Evolutionary conservation across 306 rosid species (phyloP).

Genomic region (Lathyrus oleraceus): DNA sequence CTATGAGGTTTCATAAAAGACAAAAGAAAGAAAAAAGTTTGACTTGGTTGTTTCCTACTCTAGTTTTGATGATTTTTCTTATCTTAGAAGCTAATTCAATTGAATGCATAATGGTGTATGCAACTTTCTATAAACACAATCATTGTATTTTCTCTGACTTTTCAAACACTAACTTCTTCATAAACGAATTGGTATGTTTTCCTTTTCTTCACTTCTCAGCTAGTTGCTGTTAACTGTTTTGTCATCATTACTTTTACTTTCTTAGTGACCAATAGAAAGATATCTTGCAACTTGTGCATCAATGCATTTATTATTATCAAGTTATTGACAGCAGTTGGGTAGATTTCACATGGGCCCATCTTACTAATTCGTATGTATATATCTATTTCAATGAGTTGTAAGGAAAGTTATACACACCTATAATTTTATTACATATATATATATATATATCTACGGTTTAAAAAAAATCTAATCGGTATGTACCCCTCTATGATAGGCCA

Average conservation of each 20-base stretch:
- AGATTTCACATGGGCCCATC: slow-evolving; percentile 34
- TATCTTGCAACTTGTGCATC: slow-evolving; percentile 25
- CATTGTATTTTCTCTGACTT: slow-evolving; percentile 15
- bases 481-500: too few species aligned
- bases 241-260: slow-evolving; percentile 26
- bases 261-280: slow-evolving; percentile 28
- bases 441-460: too few species aligned
- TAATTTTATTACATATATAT: too few species aligned
- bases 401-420: neutral
- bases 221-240: neutral
- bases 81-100: slow-evolving; percentile 55
- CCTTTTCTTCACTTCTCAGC: slow-evolving; percentile 41
- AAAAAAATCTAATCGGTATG: too few species aligned
- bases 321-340: slow-evolving; percentile 39
- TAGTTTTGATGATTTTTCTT: slow-evolving; percentile 47
- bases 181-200: slow-evolving; percentile 23
- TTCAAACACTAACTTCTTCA: slow-evolving; percentile 31
- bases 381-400: neutral
- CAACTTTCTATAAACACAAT: slow-evolving; percentile 35
- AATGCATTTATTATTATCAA: slow-evolving; percentile 1
- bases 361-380: slow-evolving; percentile 27
- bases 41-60: slow-evolving; percentile 22
- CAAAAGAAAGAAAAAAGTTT: slow-evolving; percentile 31
- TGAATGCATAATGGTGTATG: neutral
- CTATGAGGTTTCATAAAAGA: slow-evolving; percentile 11